Conservation (phyloP, 306 rosid species). For the Hippophae gyantsensis region DNA sequence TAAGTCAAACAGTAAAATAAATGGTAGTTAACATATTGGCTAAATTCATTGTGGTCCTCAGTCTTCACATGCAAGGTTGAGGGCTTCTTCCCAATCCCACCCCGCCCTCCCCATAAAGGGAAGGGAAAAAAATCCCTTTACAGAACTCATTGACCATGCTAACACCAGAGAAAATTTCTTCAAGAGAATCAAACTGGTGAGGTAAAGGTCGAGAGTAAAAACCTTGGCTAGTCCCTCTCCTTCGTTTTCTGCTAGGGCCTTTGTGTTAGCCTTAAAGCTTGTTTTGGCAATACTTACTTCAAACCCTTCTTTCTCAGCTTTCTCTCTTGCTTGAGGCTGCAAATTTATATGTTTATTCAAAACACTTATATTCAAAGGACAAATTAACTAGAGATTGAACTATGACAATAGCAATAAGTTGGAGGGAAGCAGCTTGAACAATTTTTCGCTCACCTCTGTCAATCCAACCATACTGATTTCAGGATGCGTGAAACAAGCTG, state of each 20-base stretch:
- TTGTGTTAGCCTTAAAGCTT: conserved; percentile 96
- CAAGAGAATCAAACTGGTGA: background rate
- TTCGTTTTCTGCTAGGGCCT: conserved; percentile 97
- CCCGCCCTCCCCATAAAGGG: no score
- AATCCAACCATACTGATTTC: conserved; percentile 96
- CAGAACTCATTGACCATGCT: background rate
- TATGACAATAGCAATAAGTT: background rate
- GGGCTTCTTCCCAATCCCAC: no score
- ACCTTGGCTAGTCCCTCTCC: conserved; percentile 99
- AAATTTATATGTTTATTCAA: conserved; percentile 21
- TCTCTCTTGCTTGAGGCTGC: conserved; percentile 98
- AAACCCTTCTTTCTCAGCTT: conserved; percentile 75
- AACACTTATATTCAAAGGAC: conserved; percentile 2
- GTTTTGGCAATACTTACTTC: conserved; percentile 84
- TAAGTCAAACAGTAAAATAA: no score
- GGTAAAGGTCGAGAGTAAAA: conserved; percentile 15
- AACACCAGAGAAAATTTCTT: no score
- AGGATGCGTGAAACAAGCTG: conserved; percentile 95
- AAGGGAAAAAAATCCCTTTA: no score
- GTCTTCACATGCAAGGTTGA: no score
- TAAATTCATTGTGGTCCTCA: no score
- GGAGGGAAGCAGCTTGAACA: background rate
- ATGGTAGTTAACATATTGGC: no score
- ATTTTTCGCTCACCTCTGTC: conserved; percentile 50
- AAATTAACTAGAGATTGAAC: conserved; percentile 3